Evolutionary conservation across 1,284 basidiomycete genomes (phyloP).

Genomic region (Trametes versicolor): DNA sequence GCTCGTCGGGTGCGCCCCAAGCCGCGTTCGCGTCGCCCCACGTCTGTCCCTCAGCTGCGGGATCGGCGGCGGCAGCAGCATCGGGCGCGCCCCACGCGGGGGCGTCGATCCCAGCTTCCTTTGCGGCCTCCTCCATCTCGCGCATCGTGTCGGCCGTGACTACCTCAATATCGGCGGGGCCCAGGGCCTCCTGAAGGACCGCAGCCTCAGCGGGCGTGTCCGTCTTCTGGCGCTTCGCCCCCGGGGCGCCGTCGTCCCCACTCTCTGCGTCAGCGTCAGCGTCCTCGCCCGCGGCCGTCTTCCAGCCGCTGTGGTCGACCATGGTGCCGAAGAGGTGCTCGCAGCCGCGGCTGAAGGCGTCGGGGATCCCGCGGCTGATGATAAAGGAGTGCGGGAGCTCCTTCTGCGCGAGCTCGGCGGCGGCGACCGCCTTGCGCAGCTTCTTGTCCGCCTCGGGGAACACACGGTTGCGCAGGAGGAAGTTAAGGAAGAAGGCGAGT

Average conservation of each 20-base stretch:
- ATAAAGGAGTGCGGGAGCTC: conserved; percentile 68
- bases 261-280: background rate
- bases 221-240: conserved; percentile 40
- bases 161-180: conserved; percentile 32
- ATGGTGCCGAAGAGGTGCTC: conserved; percentile 57
- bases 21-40: conserved; percentile 22
- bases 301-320: conserved; percentile 35
- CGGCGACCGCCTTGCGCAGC: conserved; percentile 57
- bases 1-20: conserved; percentile 23
- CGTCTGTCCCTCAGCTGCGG: conserved; percentile 6
- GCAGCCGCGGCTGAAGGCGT: conserved; percentile 60
- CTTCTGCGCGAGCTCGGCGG: conserved; percentile 57
- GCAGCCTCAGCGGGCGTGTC: conserved; percentile 21
- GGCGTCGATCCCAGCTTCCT: conserved; percentile 27
- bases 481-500: conserved; percentile 68
- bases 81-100: conserved; percentile 20
- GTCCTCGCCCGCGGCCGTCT: conserved; percentile 18
- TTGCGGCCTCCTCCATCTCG: conserved; percentile 33
- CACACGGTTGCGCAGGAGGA: conserved; percentile 65
- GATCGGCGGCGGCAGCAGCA: background rate
- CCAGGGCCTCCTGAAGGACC: conserved; percentile 29
- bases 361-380: conserved; percentile 64
- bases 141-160: conserved; percentile 35
- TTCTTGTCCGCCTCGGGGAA: conserved; percentile 58
- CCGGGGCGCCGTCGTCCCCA: conserved; percentile 30